Base-by-base conservation (phyloP, 768 basidiomycete genomes). In the Termitomyces eurrhizus region DNA sequence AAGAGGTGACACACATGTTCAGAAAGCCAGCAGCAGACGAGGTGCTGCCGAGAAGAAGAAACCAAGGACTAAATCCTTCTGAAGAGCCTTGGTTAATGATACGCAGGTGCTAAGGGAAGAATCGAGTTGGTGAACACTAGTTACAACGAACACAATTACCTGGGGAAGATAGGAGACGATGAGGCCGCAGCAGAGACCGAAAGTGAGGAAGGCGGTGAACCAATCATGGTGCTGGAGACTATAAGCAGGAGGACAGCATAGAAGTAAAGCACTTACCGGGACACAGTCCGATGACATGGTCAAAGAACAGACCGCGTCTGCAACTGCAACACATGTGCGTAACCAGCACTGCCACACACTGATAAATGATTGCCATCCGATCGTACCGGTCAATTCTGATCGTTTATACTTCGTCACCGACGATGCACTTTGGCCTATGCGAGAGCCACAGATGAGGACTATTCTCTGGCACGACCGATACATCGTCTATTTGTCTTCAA, bases 41-140 rank as follows among this genome's bases (percentile, higher is more conserved):
- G 0, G 90, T 92, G 63, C 88, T 88, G 7, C 97, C 97, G 0
- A 98, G 83, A 7, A 98, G 78, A 37, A 98, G 76, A 68, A 92
- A 98, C 83, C 90, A 88, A 18, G 95, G 93, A 62, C 91, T 95
- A 64, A 98, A 86, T 0, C 97, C 97, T 65, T 95, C 88, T 0
- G 90, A 93, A 0, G 93, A 89, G 42, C 84, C 81, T 26, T 85
- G 80, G 53, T 78, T 70, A 67, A 97, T 89, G 65, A 97, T 97
- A 7, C 93, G 83, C 56, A 85, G 74, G 66, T 93, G 92, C 89
- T 93, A 44, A 12, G 39, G 26, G 35, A 49, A 36, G 18, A 26
- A 46, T 39, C 14, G 21, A 56, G 51, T 44, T 12, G 33, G 18
- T 7, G 18, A 44, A 56, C 1, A 56, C 42, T 12, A 60, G 36